Conservation (phyloP, 1,284 basidiomycete species). For the Blastosporella zonata region DNA sequence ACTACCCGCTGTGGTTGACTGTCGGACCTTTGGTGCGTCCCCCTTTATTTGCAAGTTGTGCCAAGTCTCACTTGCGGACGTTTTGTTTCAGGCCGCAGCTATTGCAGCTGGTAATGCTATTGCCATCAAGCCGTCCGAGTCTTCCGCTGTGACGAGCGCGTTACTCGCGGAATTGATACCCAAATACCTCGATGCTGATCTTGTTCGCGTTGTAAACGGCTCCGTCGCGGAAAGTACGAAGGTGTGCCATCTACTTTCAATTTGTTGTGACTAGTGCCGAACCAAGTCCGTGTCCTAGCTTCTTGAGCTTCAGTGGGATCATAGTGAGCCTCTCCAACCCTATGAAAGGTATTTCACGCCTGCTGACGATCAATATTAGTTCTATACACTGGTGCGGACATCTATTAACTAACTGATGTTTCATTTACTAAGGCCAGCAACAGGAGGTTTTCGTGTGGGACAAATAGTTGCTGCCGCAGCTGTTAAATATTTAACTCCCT, state of each 20-base stretch:
- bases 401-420: neutral
- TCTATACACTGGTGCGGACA: constrained; percentile 50
- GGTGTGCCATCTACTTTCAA: constrained; percentile 31
- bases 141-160: constrained; percentile 61
- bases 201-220: constrained; percentile 76
- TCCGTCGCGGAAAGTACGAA: constrained; percentile 72
- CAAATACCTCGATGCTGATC: constrained; percentile 78
- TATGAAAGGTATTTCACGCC: neutral
- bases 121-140: constrained; percentile 81
- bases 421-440: constrained; percentile 12
- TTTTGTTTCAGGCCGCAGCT: constrained; percentile 55
- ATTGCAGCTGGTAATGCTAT: constrained; percentile 80
- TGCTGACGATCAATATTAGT: constrained; percentile 36
- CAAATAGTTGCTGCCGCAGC: constrained; percentile 81
- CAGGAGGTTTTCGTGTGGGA: constrained; percentile 73
- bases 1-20: constrained; percentile 53
- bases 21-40: constrained; percentile 52
- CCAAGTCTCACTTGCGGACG: neutral
- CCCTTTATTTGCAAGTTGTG: neutral
- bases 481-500: constrained; percentile 82
- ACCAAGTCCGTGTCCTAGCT: constrained; percentile 36
- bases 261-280: neutral
- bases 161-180: constrained; percentile 74
- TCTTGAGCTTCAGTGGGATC: constrained; percentile 83
- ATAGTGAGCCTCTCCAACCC: constrained; percentile 53